These are phyloP conservation scores for Boletellus sp. DNA, from an alignment of 1,284 basidiomycete genomes.

Conservation along the genomic window DNA sequence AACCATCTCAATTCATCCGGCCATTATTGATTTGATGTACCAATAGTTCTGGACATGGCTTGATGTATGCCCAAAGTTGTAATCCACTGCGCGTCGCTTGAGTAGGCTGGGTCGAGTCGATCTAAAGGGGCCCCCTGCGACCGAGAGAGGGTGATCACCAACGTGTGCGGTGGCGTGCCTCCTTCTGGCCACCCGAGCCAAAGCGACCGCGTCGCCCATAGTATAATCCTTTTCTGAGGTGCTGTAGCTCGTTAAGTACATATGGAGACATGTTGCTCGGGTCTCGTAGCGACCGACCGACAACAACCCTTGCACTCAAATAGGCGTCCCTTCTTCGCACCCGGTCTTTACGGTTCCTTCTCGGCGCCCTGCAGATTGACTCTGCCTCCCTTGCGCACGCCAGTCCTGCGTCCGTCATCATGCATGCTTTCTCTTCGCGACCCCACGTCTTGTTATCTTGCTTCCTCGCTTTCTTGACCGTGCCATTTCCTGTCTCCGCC, in stretches of 20 bases:
- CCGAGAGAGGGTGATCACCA: too few relatives aligned
- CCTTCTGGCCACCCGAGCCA: too few relatives aligned
- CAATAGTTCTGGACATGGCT: background rate
- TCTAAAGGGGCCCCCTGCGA: too few relatives aligned
- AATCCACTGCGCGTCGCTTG: too few relatives aligned
- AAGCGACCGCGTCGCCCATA: too few relatives aligned
- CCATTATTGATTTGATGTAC: background rate
- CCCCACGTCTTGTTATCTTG: conserved; percentile 5
- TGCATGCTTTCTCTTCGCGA: conserved; percentile 2
- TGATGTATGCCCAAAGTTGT: background rate
- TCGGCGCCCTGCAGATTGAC: background rate
- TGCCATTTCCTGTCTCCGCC: conserved; percentile 9
- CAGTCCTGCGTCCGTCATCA: background rate
- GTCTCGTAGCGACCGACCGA: too few relatives aligned
- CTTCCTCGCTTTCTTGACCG: conserved; percentile 9
- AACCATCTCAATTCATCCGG: background rate
- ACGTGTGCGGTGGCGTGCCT: too few relatives aligned
- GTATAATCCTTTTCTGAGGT: too few relatives aligned
- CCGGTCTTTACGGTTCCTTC: background rate
- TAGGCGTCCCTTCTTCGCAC: background rate
- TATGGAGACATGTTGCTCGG: too few relatives aligned
- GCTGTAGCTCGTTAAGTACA: too few relatives aligned
- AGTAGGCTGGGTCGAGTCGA: too few relatives aligned
- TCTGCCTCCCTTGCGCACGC: background rate
- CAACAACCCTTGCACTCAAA: too few relatives aligned